Conservation (phyloP, 176 grass and related monocot species). For the Otatea glauca region DNA sequence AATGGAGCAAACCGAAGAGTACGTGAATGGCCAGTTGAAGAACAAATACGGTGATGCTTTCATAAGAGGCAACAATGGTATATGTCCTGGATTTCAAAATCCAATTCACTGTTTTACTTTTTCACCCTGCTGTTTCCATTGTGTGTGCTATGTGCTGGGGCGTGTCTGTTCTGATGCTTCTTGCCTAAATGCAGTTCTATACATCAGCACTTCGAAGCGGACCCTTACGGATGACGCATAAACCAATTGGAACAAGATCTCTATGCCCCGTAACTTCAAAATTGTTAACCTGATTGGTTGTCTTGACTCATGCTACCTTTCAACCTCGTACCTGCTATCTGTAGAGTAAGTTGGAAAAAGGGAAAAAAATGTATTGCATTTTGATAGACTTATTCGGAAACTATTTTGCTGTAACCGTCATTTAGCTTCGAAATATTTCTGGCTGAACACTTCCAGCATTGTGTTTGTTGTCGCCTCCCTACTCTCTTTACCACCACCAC, state of each 20-base stretch:
- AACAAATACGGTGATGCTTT: slow-evolving; percentile 99
- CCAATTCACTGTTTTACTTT: neutral
- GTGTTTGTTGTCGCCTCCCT: neutral
- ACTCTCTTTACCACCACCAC: neutral
- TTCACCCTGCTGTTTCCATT: neutral
- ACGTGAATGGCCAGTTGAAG: slow-evolving; percentile 91
- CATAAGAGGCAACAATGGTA: slow-evolving; percentile 98
- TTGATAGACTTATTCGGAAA: neutral
- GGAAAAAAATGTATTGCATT: neutral
- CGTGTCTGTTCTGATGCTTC: slow-evolving; percentile 29
- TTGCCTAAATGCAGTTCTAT: slow-evolving; percentile 73
- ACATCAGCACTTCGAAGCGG: slow-evolving; percentile 95
- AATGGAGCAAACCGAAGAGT: slow-evolving; percentile 98
- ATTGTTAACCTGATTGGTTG: neutral
- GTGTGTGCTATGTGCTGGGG: neutral
- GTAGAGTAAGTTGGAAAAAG: neutral
- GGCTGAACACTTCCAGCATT: neutral
- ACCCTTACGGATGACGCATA: slow-evolving; percentile 64
- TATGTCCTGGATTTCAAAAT: slow-evolving; percentile 41
- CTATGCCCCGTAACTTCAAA: neutral
- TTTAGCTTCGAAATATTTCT: slow-evolving; percentile 17
- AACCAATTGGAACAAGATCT: neutral
- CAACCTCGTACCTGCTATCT: slow-evolving; percentile 40
- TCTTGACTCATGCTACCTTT: slow-evolving; percentile 37
- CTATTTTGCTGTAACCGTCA: neutral